A percentile compares a stretch with the other conserved stretches of the same genome.
These are phyloP conservation scores for Hypomyces perniciosus DNA, from an alignment of 2,329 filamentous ascomycete species.

Conservation along the genomic window DNA sequence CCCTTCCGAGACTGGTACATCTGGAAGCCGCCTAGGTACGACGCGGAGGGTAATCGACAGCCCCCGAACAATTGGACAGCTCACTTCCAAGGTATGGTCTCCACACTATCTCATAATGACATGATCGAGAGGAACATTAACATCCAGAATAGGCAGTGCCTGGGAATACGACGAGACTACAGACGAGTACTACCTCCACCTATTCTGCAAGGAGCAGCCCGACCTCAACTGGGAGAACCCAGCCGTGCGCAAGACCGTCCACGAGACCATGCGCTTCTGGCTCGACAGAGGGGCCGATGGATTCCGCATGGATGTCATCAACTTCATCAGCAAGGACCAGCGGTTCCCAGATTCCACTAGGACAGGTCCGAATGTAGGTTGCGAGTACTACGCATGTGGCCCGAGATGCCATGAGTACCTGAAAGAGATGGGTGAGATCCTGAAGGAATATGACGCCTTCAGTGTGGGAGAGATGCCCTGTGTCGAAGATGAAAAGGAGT, in stretches of 20 bases:
- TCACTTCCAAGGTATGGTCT: conserved; percentile 31
- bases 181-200: conserved; percentile 54
- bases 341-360: conserved; percentile 44
- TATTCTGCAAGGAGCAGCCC: conserved; percentile 66
- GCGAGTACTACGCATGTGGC: conserved; percentile 49
- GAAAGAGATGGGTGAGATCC: conserved; percentile 37
- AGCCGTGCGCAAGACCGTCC: conserved; percentile 57
- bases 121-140: not conserved
- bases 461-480: conserved; percentile 48
- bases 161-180: conserved; percentile 47
- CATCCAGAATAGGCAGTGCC: conserved; percentile 29
- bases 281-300: conserved; percentile 61
- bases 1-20: conserved; percentile 58
- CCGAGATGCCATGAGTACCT: conserved; percentile 42
- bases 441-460: conserved; percentile 43
- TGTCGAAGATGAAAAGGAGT: conserved; percentile 34
- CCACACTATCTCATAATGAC: not conserved
- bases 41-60: conserved; percentile 49
- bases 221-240: conserved; percentile 75
- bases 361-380: conserved; percentile 24
- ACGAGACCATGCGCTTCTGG: conserved; percentile 69
- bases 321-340: conserved; percentile 59
- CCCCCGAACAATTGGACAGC: conserved; percentile 55
- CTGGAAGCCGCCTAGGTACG: conserved; percentile 55
- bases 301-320: conserved; percentile 63